Evolutionary conservation across 2,329 filamentous ascomycete genomes (phyloP).

Genomic region (Colletotrichum sidae): DNA sequence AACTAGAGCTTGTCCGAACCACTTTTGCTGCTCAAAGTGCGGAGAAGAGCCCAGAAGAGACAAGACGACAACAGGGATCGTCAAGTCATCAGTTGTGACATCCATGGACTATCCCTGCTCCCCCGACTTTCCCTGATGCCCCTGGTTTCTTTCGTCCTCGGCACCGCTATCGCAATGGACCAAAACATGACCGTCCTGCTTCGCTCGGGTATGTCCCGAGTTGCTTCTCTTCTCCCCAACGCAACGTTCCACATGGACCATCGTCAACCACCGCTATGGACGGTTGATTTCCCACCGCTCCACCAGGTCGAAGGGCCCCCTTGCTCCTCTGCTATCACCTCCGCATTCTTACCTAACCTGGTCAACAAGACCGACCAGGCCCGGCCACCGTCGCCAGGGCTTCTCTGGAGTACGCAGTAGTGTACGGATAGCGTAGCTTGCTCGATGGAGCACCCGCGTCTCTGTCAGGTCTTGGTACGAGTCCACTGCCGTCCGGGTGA

Average conservation of each 20-base stretch:
- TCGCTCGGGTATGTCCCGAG: slow-evolving; percentile 32
- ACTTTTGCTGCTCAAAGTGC: slow-evolving; percentile 16
- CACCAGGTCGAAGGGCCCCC: slow-evolving; percentile 8
- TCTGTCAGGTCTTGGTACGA: slow-evolving; percentile 4
- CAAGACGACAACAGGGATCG: neutral
- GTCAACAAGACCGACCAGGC: slow-evolving; percentile 30
- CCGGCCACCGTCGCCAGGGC: slow-evolving; percentile 20
- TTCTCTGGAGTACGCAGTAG: neutral
- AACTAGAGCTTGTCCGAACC: neutral
- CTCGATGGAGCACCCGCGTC: neutral
- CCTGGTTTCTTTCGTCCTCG: neutral
- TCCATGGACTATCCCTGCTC: slow-evolving; percentile 24
- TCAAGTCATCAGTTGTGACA: slow-evolving; percentile 24
- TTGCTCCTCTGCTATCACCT: slow-evolving; percentile 27
- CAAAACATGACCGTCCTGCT: neutral
- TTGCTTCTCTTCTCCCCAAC: slow-evolving; percentile 4
- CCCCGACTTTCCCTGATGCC: slow-evolving; percentile 11
- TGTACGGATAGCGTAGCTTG: neutral
- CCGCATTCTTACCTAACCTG: slow-evolving; percentile 34
- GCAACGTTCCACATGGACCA: too few relatives aligned
- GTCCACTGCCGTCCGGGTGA: slow-evolving; percentile 6
- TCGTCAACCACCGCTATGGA: too few relatives aligned
- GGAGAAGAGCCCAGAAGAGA: slow-evolving; percentile 25
- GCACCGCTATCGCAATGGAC: slow-evolving; percentile 2
- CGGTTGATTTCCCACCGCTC: neutral